Evolutionary conservation across 2,329 filamentous ascomycete genomes (phyloP).

Genomic region (Fusarium continuum): DNA sequence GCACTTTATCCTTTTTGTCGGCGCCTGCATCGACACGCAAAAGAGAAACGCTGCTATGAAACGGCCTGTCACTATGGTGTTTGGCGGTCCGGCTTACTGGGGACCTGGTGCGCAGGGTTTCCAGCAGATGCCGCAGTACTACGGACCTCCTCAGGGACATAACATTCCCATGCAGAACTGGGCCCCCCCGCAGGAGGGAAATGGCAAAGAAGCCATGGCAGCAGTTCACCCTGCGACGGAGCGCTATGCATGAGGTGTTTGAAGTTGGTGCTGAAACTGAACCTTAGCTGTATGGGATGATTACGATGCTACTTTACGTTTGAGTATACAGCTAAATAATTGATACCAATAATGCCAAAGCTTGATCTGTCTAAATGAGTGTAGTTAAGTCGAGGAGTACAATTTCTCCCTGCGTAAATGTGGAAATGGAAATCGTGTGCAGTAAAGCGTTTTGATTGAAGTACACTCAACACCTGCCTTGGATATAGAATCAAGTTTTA

Average conservation of each 20-base stretch:
- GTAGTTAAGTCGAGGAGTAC: too few relatives aligned
- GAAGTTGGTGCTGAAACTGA: too few relatives aligned
- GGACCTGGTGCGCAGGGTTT: slow-evolving; percentile 44
- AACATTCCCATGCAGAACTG: slow-evolving; percentile 36
- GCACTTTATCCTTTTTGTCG: slow-evolving; percentile 53
- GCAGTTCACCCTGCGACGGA: slow-evolving; percentile 2
- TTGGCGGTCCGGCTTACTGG: slow-evolving; percentile 43
- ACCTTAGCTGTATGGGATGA: too few relatives aligned
- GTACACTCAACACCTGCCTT: too few relatives aligned
- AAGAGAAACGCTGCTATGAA: slow-evolving; percentile 42
- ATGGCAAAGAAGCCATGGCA: slow-evolving; percentile 15
- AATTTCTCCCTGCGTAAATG: too few relatives aligned
- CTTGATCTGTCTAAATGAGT: too few relatives aligned
- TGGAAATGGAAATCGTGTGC: too few relatives aligned
- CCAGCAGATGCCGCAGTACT: slow-evolving; percentile 42
- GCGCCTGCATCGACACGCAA: slow-evolving; percentile 52
- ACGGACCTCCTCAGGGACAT: slow-evolving; percentile 24
- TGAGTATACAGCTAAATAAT: too few relatives aligned
- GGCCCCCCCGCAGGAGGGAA: slow-evolving; percentile 6
- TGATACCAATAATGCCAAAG: too few relatives aligned
- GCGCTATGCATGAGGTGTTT: slow-evolving; percentile 20
- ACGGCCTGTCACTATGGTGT: slow-evolving; percentile 41
- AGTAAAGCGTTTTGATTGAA: too few relatives aligned
- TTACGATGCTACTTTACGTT: not conserved
- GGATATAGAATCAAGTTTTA: too few relatives aligned